Percentiles rank a stretch among this genome's conserved stretches.
Evolutionary conservation across 2,329 filamentous ascomycete species (phyloP).

Genomic region (Teratosphaeria pseudoeucalypti): DNA sequence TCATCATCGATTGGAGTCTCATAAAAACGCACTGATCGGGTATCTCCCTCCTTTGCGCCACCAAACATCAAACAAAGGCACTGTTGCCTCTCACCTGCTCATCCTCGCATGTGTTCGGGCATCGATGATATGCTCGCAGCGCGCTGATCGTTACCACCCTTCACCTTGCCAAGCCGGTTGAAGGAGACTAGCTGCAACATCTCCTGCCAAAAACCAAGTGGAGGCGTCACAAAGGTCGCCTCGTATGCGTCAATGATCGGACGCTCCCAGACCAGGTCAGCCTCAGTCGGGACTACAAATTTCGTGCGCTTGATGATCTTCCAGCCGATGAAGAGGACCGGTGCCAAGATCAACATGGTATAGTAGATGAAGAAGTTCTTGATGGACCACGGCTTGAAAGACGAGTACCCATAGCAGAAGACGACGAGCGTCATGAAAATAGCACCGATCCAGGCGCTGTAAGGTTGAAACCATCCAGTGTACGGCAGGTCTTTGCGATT

Average conservation of each 20-base stretch:
- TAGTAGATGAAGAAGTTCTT: conserved; percentile 43
- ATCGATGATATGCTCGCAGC: not conserved
- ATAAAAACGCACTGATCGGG: not conserved
- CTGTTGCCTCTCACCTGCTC: not conserved
- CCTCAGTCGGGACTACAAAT: conserved; percentile 43
- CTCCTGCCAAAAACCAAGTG: conserved; percentile 47
- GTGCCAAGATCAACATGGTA: conserved; percentile 25
- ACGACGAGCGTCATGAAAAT: conserved; percentile 27
- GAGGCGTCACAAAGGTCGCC: conserved; percentile 37
- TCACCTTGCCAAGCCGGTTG: conserved; percentile 20
- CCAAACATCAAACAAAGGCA: not conserved
- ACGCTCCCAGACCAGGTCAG: conserved; percentile 54
- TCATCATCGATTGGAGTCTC: not conserved
- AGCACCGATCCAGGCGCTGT: conserved; percentile 34
- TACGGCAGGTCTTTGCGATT: conserved; percentile 48
- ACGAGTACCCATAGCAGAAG: conserved; percentile 46
- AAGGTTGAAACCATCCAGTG: conserved; percentile 46
- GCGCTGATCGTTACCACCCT: conserved; percentile 13
- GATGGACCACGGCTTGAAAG: conserved; percentile 37
- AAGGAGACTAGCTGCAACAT: conserved; percentile 35
- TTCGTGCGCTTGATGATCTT: conserved; percentile 54
- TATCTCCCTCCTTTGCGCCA: not conserved
- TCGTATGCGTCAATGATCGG: conserved; percentile 51
- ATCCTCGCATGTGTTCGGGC: not conserved
- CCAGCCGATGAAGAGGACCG: conserved; percentile 48